Base-by-base conservation (phyloP, 2,329 filamentous ascomycete genomes). In the Scedosporium apiospermum region DNA sequence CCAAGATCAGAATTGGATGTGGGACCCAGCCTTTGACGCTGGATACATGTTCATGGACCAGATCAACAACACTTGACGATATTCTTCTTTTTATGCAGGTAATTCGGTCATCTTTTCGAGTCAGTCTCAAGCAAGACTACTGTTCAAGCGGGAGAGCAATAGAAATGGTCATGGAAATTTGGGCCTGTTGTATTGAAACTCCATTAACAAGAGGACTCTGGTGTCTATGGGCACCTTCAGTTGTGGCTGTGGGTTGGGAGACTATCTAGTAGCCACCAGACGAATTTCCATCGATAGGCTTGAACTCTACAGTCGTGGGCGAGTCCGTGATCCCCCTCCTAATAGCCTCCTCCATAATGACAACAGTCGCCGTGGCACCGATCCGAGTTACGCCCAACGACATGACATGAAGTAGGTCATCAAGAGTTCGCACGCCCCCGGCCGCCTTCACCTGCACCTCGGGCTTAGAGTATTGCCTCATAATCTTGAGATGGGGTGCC, bases 361-460 rank as follows among this genome's bases (percentile, higher is more conserved):
- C 74, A 51, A 76, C 72, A 0, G 82, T 86, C 3, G 82, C 80
- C 0, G 81, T 82, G 0, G 82, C 80, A 0, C 83, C 83, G 51
- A 87, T 79, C 9, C 84, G 73, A 1, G 77, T 80, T 0, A 83
- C 81, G 0, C 84, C 83, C 2, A 85, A 65, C 2, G 75, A 76
- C 76, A 80, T 81, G 9, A 83, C 80, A 63, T 79, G 75, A 21
- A 86, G 68, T 51, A 86, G 64, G 65, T 84, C 82, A 67, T 86
- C 81, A 49, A 87, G 67, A 0, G 80, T 84, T 12, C 83, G 71
- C 4, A 87, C 77, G 1, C 83, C 82, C 0, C 83, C 82, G 0
- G 82, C 82, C 0, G 82, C 83, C 70, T 87, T 86, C 62, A 86
- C 76, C 69, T 82, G 79, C 0, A 86, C 76, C 0, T 71, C 69